phyloP scores from a whole-genome alignment of 2,329 filamentous ascomycete species.

The Microascus cirrosus region DNA sequence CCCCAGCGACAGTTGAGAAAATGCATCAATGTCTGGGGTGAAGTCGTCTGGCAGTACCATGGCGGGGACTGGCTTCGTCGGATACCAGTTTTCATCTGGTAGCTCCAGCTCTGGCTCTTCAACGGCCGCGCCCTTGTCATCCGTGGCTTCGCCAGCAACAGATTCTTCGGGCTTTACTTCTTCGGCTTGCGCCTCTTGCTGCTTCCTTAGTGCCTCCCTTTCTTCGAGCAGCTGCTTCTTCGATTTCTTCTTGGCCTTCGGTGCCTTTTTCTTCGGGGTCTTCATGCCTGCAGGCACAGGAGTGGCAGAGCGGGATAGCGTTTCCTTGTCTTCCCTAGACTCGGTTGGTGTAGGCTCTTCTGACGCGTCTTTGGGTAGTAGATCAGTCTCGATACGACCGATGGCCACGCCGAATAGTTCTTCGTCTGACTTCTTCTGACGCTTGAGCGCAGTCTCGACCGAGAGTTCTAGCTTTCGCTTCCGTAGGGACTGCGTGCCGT shows the following conservation, averaged over 20 bases:
- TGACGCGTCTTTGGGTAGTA: conserved; percentile 28
- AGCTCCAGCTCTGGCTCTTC: conserved; percentile 17
- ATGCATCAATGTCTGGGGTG: conserved; percentile 30
- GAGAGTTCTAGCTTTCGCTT: conserved; percentile 69
- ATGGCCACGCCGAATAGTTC: conserved; percentile 61
- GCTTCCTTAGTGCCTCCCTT: conserved; percentile 51
- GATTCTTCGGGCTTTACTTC: conserved; percentile 15
- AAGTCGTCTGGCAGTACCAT: conserved; percentile 32
- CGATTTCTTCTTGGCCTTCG: conserved; percentile 60
- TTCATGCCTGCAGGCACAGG: conserved; percentile 30
- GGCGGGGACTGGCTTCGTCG: conserved; percentile 33
- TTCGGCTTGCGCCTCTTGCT: conserved; percentile 31
- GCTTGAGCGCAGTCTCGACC: conserved; percentile 61
- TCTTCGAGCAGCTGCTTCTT: conserved; percentile 67
- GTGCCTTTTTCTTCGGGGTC: conserved; percentile 41
- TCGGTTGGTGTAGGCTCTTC: conserved; percentile 21
- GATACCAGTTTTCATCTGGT: conserved; percentile 34
- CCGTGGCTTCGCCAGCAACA: conserved; percentile 9
- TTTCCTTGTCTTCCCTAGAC: conserved; percentile 33
- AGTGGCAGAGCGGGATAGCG: conserved; percentile 32
- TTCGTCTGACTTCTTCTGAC: conserved; percentile 70
- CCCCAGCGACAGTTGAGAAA: conserved; percentile 31
- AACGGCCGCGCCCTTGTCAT: conserved; percentile 9
- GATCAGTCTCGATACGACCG: conserved; percentile 20
- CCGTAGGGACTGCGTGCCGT: conserved; percentile 38